Evolutionary conservation across 192 early-diverging fungal genomes (phyloP), one percentile per base, ranked within the genome.

Genomic region (Gamsiella multidivaricata): DNA sequence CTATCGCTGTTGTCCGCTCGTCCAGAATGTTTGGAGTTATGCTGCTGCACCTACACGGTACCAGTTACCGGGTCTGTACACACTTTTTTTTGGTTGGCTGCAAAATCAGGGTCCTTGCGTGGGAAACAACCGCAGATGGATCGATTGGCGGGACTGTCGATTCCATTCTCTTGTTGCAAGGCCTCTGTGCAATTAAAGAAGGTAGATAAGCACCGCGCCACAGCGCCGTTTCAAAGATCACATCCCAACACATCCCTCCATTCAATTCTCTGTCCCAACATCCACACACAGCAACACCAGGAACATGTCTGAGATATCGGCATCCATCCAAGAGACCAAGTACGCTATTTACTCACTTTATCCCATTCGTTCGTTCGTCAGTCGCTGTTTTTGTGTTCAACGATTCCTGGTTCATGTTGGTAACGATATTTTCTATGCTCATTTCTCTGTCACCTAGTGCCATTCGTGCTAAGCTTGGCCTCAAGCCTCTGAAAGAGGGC

Each of bases 321-420:
- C 26, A 22, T 84, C 84, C 43, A 65, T 87, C 15, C 84, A 83
- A 33, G 84, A 87, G 56, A 84, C 86, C 58, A 87, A 87, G 86
- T 85, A 85, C 54, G 68, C 28, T 31, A n/a, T 17, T 31, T 9
- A 26, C 9, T 33, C 3, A 5, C 3, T 60, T 41, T 5, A 20
- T 32, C 22, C 4, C 20, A 45, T n/a, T 36, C 39, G 18, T 55
- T 4, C 3, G 5, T 20, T 34, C 17, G 54, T 20, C 9, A 15
- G 14, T 14, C 2, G 2, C 23, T 42, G 25, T 23, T 49, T 9
- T 10, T 20, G 6, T 4, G 33, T 37, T 52, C 5, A 28, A 60
- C 7, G 37, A 25, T n/a, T 32, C 43, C 23, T 28, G 26, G 32
- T 25, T 42, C 56, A n/a, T n/a, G n/a, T n/a, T 23, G 11, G 26